Conservation (phyloP, 2,329 filamentous ascomycete species). For the Daldinia eschscholtzii region DNA sequence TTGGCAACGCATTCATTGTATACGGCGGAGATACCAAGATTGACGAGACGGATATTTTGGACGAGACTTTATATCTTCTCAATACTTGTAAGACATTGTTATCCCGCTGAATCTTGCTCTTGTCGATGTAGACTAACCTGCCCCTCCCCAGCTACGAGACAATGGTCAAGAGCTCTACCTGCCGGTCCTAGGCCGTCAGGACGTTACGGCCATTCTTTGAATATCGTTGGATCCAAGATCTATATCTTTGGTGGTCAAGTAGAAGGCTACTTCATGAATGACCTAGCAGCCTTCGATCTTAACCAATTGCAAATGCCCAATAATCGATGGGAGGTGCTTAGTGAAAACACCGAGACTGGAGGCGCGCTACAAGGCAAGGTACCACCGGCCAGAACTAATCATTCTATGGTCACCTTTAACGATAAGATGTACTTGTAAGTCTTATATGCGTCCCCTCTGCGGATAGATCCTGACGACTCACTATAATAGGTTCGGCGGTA, state of each 20-base stretch:
- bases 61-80: slow-evolving; percentile 94
- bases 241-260: slow-evolving; percentile 98
- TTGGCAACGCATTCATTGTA: slow-evolving; percentile 98
- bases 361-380: slow-evolving; percentile 72
- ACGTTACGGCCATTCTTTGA: slow-evolving; percentile 94
- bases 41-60: slow-evolving; percentile 89
- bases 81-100: slow-evolving; percentile 85
- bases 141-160: slow-evolving; percentile 79
- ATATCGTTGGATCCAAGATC: slow-evolving; percentile 96
- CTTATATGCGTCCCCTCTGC: slow-evolving; percentile 2
- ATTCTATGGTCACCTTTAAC: slow-evolving; percentile 90
- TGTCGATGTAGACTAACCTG: slow-evolving; percentile 22
- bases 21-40: slow-evolving; percentile 99
- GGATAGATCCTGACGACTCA: slow-evolving; percentile 35
- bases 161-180: slow-evolving; percentile 96
- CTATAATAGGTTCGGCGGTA: slow-evolving; percentile 85
- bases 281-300: slow-evolving; percentile 92
- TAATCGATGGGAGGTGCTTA: slow-evolving; percentile 95
- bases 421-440: slow-evolving; percentile 93
- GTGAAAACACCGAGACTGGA: slow-evolving; percentile 76
- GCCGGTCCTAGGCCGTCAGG: slow-evolving; percentile 87
- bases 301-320: slow-evolving; percentile 92
- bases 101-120: slow-evolving; percentile 7
- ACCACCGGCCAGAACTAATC: slow-evolving; percentile 93
- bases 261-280: slow-evolving; percentile 98